Evolutionary conservation across 2,329 filamentous ascomycete species (phyloP), one percentile per base, ranked within the genome.

Genomic region (Phyllosticta citriasiana): DNA sequence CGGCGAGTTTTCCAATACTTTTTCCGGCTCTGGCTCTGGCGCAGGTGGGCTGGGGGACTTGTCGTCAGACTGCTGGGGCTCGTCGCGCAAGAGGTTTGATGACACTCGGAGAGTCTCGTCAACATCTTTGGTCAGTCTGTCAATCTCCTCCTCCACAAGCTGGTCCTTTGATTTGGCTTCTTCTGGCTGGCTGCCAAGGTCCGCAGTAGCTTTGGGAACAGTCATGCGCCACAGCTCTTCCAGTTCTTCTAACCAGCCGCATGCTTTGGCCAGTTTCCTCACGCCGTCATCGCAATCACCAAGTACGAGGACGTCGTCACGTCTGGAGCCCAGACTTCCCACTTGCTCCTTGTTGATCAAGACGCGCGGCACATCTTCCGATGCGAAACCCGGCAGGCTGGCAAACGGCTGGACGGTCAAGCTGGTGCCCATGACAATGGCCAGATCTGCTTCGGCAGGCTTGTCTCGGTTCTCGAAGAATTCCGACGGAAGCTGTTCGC

Each of bases 321-420:
- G 71, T 26, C 90, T 79, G 7, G 81, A 81, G 0, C 94, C 94
- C 40, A 99, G 72, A 22, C 84, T 84, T 0, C 94, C 93, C 0
- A 96, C 94, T 40, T 78, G 78, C 72, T 97, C 89, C 75, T 87
- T 82, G 72, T 99, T 99, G 73, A 99, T 89, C 22, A 99, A 79
- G 2, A 99, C 77, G 9, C 94, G 83, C 0, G 93, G 94, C 2
- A 82, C 83, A 0, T 78, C 79, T 1, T 85, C 79, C 2, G 72
- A 69, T 24, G 85, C 86, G 66, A 87, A 77, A 14, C 81, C 76
- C 0, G 93, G 92, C 57, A 97, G 77, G 55, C 85, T 85, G 1
- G 93, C 91, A 72, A 99, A 99, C 0, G 94, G 94, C 64, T 92
- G 89, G 1, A 97, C 93, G 0, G 80, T 84, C 63, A 97, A 76